These are phyloP conservation scores for Chrysosporium keratinophilum DNA, from an alignment of 2,329 filamentous ascomycete species.

Conservation along the genomic window DNA sequence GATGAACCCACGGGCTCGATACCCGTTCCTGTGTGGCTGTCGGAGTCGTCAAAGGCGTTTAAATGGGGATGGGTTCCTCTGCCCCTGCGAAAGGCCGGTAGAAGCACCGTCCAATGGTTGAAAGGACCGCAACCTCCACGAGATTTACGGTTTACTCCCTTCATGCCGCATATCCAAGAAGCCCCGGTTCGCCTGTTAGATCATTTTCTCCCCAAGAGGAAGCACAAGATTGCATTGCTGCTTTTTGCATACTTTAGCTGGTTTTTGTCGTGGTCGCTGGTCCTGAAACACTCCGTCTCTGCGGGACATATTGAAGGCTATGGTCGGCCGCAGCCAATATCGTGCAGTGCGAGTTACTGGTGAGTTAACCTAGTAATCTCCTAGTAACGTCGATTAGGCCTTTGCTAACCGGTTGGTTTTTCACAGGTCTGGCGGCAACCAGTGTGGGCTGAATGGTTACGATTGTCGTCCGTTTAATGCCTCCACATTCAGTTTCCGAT, in stretches of 20 bases:
- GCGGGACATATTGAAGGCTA: slow-evolving; percentile 41
- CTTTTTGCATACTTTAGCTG: slow-evolving; percentile 36
- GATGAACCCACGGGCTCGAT: not conserved
- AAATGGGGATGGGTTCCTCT: slow-evolving; percentile 41
- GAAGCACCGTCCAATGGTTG: slow-evolving; percentile 37
- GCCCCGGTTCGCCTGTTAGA: slow-evolving; percentile 37
- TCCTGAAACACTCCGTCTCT: slow-evolving; percentile 37
- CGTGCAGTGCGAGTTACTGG: slow-evolving; percentile 40
- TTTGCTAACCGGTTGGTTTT: not conserved
- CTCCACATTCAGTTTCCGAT: slow-evolving; percentile 45
- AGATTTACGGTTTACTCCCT: slow-evolving; percentile 36
- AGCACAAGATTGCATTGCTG: slow-evolving; percentile 37
- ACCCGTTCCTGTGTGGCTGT: slow-evolving; percentile 40
- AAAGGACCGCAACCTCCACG: slow-evolving; percentile 40
- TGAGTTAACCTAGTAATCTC: slow-evolving; percentile 17
- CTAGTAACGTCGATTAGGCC: not conserved
- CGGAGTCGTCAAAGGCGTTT: slow-evolving; percentile 39
- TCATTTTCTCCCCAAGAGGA: slow-evolving; percentile 36
- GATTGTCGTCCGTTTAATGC: slow-evolving; percentile 46
- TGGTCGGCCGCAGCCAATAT: slow-evolving; percentile 37
- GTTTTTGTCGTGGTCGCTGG: slow-evolving; percentile 39
- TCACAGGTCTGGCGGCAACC: slow-evolving; percentile 33
- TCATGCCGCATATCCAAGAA: slow-evolving; percentile 40
- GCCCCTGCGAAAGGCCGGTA: slow-evolving; percentile 35
- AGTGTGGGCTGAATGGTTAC: slow-evolving; percentile 46